Base-by-base conservation (phyloP, 2,329 filamentous ascomycete genomes). In the Arthrobotrys megalospora region DNA sequence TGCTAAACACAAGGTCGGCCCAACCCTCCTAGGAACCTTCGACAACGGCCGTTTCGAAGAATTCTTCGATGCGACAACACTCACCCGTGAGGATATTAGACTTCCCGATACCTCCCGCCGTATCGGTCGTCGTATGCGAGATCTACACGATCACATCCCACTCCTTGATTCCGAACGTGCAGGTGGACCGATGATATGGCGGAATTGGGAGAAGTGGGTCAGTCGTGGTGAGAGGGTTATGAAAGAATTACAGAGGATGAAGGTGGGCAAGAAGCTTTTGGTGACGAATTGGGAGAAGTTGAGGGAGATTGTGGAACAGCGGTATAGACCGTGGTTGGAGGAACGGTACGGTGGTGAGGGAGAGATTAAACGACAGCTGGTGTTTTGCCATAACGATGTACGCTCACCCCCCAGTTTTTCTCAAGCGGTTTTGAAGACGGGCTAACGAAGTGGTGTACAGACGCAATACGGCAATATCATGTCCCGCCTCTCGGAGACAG, bases 381-480 rank as follows among this genome's bases (percentile, higher is more conserved):
- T 97, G 0, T 99, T 99, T 87, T 93, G 94, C n/a, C 96, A 99
- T 84, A 97, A 97, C 82, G 96, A 99, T 88, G 94, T 96, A 85
- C 21, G 47, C 8, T 34, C n/a, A 16, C 32, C 7, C 28, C 45
- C 2, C 16, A 10, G 1, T 36, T 47, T 52, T 6, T 43, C n/a
- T 8, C 12, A 3, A 48, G 24, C 10, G 43, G 2, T 24, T 36
- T n/a, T 24, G 8, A 12, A 48, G 8, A 82, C 84, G 52, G 82
- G 38, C 11, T 72, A 45, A 64, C 41, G 10, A 43, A 4, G 8
- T 2, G 11, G 34, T 41, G 1, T 36, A 38, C 32, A 97, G 93
- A 97, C 96, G 3, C 96, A 99, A 90, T 98, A 99, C 82, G 96
- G 96, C 80, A 99, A 99, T 83, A 96, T 99, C 80, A 90, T 99